Conservation (phyloP, 352 stramenopile species). For the Phytophthora palmivora region DNA sequence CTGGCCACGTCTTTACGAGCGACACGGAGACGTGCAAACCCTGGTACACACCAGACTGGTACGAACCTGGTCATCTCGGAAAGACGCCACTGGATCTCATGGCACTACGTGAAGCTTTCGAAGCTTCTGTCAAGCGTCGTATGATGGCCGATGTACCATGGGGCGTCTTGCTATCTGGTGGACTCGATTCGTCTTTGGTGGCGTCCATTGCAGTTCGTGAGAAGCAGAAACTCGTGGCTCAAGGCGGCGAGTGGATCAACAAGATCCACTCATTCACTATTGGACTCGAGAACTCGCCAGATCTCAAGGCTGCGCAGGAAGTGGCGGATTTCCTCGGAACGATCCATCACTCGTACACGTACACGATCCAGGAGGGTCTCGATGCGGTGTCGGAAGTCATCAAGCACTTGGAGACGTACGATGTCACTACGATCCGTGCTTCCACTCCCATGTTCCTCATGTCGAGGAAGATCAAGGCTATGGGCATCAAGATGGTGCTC, state of each 20-base stretch:
- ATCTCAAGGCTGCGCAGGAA: constrained; percentile 96
- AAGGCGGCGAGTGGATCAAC: constrained; percentile 88
- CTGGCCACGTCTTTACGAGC: constrained; percentile 89
- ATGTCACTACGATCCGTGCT: constrained; percentile 98
- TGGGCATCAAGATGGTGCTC: constrained; percentile 99
- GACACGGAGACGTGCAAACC: constrained; percentile 90
- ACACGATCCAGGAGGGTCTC: constrained; percentile 98
- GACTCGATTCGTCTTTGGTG: constrained; percentile 98
- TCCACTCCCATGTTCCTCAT: constrained; percentile 99
- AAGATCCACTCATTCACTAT: constrained; percentile 99
- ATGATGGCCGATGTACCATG: constrained; percentile 99
- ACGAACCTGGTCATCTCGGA: constrained; percentile 73
- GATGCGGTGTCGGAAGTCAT: constrained; percentile 98
- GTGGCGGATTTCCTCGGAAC: constrained; percentile 98
- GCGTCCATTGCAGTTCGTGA: constrained; percentile 96
- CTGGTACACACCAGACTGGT: constrained; percentile 98
- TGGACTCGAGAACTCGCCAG: constrained; percentile 95
- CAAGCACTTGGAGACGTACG: constrained; percentile 98
- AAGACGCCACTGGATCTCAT: constrained; percentile 68
- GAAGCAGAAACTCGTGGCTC: constrained; percentile 84
- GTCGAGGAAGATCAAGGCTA: constrained; percentile 99
- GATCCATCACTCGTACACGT: constrained; percentile 99
- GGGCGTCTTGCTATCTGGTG: constrained; percentile 98
- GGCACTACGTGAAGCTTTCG: constrained; percentile 92
- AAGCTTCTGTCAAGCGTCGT: constrained; percentile 93